These are phyloP conservation scores for Cochlearia excelsa DNA, from an alignment of 345 rosid species.

Conservation along the genomic window DNA sequence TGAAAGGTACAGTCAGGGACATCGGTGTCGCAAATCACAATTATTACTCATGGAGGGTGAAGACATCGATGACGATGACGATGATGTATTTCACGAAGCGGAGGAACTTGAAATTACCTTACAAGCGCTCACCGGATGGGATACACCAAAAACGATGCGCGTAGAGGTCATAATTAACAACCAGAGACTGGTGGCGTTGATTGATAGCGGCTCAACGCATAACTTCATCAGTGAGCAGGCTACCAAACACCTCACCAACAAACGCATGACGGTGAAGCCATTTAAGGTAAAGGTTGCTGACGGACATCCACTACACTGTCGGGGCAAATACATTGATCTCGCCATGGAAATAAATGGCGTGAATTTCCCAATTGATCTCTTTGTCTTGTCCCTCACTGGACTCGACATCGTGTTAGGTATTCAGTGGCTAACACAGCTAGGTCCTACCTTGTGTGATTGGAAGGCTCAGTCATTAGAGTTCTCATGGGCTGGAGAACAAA, in stretches of 20 bases:
- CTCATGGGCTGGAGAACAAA: neutral
- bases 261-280: too few relatives aligned
- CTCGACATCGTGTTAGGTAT: too few relatives aligned
- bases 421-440: neutral
- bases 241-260: neutral
- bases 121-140: too few relatives aligned
- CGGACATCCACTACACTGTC: neutral
- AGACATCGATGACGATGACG: too few relatives aligned
- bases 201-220: conserved; percentile 15
- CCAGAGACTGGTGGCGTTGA: neutral
- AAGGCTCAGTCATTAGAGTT: neutral
- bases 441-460: neutral
- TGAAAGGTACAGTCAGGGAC: too few relatives aligned
- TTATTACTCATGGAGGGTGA: too few relatives aligned
- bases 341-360: neutral
- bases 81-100: too few relatives aligned
- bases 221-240: neutral
- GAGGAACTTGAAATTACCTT: too few relatives aligned
- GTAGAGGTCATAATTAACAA: too few relatives aligned
- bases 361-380: neutral
- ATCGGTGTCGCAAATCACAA: too few relatives aligned
- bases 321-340: neutral
- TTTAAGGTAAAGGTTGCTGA: neutral
- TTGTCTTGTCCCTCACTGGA: neutral
- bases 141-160: too few relatives aligned